Percentiles rank a stretch among this genome's conserved stretches.
These are phyloP conservation scores for Chlamydomonas sp. DNA, from an alignment of 139 green algal species.

Conservation along the genomic window DNA sequence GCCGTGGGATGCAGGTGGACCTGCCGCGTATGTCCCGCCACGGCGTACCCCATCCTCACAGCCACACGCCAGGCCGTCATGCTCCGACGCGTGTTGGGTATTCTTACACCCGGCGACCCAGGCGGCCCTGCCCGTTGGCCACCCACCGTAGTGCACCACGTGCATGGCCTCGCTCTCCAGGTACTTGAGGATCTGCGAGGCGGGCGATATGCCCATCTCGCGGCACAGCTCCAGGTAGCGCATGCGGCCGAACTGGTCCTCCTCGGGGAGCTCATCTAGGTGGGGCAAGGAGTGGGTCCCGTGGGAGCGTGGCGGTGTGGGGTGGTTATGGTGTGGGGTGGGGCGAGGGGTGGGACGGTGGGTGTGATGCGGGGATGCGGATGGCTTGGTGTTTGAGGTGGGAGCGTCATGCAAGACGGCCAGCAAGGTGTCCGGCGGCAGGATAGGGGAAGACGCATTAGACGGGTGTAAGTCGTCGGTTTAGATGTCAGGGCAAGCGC, in stretches of 20 bases:
- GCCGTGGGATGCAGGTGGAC: too few relatives aligned
- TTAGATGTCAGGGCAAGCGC: too few relatives aligned
- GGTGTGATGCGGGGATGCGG: background rate
- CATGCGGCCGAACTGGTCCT: constrained; percentile 57
- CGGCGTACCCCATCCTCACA: too few relatives aligned
- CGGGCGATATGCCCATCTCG: constrained; percentile 49
- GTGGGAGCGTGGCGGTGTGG: background rate
- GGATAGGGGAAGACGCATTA: too few relatives aligned
- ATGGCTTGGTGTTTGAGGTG: background rate
- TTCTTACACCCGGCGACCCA: background rate
- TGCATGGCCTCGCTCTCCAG: constrained; percentile 60
- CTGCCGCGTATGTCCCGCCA: too few relatives aligned
- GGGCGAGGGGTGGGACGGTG: background rate
- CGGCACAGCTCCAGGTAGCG: constrained; percentile 48
- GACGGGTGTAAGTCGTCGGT: too few relatives aligned
- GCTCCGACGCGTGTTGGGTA: background rate
- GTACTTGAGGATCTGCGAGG: constrained; percentile 55
- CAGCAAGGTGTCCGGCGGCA: too few relatives aligned
- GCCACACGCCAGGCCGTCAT: background rate
- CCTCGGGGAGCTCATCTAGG: constrained; percentile 51
- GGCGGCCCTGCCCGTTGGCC: background rate
- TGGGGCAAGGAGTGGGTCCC: background rate
- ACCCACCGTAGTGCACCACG: constrained; percentile 57
- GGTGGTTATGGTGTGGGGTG: background rate
- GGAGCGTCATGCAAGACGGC: too few relatives aligned